Evolutionary conservation across 179 eudicot species (phyloP).

Genomic region (Patellifolia procumbens): DNA sequence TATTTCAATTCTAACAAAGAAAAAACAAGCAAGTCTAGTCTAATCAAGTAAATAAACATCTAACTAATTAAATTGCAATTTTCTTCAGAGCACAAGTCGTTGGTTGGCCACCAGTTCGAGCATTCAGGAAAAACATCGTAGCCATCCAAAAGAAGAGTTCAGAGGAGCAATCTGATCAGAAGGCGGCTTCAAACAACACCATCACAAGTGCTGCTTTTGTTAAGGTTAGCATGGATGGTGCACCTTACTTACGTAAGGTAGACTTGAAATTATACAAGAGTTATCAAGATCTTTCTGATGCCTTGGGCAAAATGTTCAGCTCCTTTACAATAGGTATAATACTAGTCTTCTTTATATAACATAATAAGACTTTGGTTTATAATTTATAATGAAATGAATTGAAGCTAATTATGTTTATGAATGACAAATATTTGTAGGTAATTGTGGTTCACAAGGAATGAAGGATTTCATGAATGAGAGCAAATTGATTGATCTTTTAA

Average conservation of each 20-base stretch:
- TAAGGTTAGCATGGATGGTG: slow-evolving; percentile 85
- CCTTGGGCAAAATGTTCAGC: slow-evolving; percentile 77
- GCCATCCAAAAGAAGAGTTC: slow-evolving; percentile 47
- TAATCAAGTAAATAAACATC: slow-evolving; percentile 4
- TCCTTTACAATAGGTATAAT: slow-evolving; percentile 71
- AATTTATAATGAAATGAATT: neutral
- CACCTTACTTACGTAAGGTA: slow-evolving; percentile 77
- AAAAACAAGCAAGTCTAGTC: neutral
- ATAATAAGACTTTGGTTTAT: neutral
- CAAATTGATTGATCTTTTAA: slow-evolving; percentile 66
- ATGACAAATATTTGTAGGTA: slow-evolving; percentile 34
- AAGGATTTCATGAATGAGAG: slow-evolving; percentile 75
- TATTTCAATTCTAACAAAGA: neutral
- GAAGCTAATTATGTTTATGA: neutral
- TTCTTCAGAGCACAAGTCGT: slow-evolving; percentile 72
- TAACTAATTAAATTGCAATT: neutral
- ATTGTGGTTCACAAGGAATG: slow-evolving; percentile 67
- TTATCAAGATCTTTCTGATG: slow-evolving; percentile 62
- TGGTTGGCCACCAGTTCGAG: slow-evolving; percentile 91
- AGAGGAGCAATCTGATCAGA: slow-evolving; percentile 38
- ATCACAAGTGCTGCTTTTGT: slow-evolving; percentile 47
- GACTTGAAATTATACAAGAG: slow-evolving; percentile 70
- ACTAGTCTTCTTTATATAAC: no score
- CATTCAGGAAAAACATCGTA: slow-evolving; percentile 67
- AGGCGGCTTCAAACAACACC: slow-evolving; percentile 17